Evolutionary conservation across 208 protist genomes (phyloP).

Genomic region (Trypanosoma mega): DNA sequence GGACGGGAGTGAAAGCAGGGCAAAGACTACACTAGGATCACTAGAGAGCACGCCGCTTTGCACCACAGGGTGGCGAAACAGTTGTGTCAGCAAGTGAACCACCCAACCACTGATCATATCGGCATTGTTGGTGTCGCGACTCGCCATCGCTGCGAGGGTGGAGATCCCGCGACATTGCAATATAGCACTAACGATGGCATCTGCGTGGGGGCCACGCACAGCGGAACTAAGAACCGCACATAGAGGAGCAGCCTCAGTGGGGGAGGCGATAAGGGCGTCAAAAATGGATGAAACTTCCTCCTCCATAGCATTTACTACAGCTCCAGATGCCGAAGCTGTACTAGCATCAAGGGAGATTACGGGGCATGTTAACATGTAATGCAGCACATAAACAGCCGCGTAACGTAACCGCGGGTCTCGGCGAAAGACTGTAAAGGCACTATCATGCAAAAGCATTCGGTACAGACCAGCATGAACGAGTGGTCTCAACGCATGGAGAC

Average conservation of each 20-base stretch:
- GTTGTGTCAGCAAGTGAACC: constrained; percentile 22
- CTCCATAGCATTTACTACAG: constrained; percentile 18
- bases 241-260: neutral
- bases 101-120: constrained; percentile 16
- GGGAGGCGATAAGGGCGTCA: constrained; percentile 10
- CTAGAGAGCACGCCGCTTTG: constrained; percentile 17
- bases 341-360: neutral
- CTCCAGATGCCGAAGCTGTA: too few species aligned
- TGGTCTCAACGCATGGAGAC: constrained; percentile 21
- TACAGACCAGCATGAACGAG: constrained; percentile 47
- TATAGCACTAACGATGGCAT: constrained; percentile 8
- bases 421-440: constrained; percentile 29
- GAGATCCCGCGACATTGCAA: constrained; percentile 18
- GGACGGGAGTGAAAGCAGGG: constrained; percentile 20
- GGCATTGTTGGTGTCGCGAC: neutral
- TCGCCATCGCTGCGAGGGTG: constrained; percentile 10
- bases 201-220: constrained; percentile 14
- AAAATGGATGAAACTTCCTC: constrained; percentile 25
- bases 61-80: constrained; percentile 17
- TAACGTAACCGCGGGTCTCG: constrained; percentile 16
- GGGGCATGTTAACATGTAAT: constrained; percentile 25
- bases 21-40: constrained; percentile 21
- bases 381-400: constrained; percentile 16
- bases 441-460: constrained; percentile 37
- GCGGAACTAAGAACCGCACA: constrained; percentile 22